Percentiles rank a stretch among this genome's conserved stretches.
These are phyloP conservation scores for Aspergillus spinulosporus DNA, from an alignment of 2,329 filamentous ascomycete species.

Conservation along the genomic window DNA sequence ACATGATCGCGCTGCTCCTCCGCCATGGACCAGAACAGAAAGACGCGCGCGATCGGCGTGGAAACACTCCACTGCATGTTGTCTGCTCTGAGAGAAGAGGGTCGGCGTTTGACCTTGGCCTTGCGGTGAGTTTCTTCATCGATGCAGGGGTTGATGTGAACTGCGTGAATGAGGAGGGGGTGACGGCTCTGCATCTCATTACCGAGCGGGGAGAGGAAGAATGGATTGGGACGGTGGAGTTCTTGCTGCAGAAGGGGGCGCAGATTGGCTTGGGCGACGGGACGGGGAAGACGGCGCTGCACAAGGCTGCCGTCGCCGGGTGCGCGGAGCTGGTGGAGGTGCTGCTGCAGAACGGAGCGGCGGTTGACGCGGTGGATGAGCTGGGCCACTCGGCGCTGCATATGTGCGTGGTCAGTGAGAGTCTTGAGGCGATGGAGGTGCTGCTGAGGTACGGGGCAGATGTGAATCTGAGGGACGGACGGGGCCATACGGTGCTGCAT, in stretches of 20 bases:
- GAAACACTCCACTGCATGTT: neutral
- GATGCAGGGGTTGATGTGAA: neutral
- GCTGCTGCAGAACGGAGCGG: neutral
- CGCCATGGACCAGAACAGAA: neutral
- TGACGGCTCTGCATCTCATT: neutral
- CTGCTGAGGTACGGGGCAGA: neutral
- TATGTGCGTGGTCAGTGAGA: neutral
- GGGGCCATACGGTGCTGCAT: slow-evolving; percentile 1
- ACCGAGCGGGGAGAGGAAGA: neutral
- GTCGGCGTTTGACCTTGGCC: neutral
- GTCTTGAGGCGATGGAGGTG: neutral
- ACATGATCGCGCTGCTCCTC: neutral
- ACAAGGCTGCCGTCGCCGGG: neutral
- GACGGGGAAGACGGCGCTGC: neutral
- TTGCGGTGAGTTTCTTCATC: neutral
- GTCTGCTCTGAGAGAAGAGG: neutral
- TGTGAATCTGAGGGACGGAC: neutral
- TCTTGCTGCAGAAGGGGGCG: neutral
- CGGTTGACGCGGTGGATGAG: neutral
- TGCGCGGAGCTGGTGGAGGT: neutral
- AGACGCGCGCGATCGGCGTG: neutral
- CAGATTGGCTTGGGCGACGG: neutral
- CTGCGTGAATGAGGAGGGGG: neutral
- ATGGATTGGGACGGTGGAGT: neutral
- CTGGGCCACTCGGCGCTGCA: neutral